Evolutionary conservation across 208 protist genomes (phyloP), one percentile per base, ranked within the genome.

Genomic region (Angomonas ambiguus): DNA sequence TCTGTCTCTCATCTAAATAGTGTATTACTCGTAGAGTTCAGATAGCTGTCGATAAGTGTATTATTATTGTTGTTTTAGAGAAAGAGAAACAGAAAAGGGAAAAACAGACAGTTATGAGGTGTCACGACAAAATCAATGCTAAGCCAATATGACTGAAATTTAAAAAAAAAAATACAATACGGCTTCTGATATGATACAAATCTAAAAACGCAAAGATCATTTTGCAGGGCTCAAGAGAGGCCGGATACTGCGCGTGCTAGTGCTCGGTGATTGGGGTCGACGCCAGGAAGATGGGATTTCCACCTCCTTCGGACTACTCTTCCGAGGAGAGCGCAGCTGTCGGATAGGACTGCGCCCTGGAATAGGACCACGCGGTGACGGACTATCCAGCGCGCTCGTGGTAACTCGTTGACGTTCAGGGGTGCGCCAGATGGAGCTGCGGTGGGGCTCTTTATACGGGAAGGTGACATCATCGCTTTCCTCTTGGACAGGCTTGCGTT

Each of bases 1-100:
- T 24, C 71, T 68, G 27, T 81, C 72, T 30, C 72, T 72, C 71
- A 80, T 79, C 8, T 2, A 69, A 65, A 80, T 79, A 8, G 3
- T 2, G 20, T 59, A 13, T 25, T 59, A 32, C 34, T 59, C 5
- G 30, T 8, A 31, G 53, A 8, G 24, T 22, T 20, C 16, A 34
- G 24, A 20, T 30, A 27, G 24, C 20, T 30, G 11, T 6, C 24
- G 49, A 30, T 20, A 27, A 27, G 49, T 6, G 11, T 20, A 18
- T 34, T 33, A 3, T 18, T 59, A n/a, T n/a, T n/a, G n/a, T n/a
- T n/a, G n/a, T n/a, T 16, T 16, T n/a, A 59, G 16, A 34, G 34
- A 34, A 59, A 59, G 4, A 59, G 3, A 59, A 59, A 59, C 16
- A 32, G 34, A n/a, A n/a, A 59, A 33, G 53, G 53, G 53, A 8